phyloP scores from a whole-genome alignment of 306 rosid genomes.

The Erythrophleum fordii region DNA sequence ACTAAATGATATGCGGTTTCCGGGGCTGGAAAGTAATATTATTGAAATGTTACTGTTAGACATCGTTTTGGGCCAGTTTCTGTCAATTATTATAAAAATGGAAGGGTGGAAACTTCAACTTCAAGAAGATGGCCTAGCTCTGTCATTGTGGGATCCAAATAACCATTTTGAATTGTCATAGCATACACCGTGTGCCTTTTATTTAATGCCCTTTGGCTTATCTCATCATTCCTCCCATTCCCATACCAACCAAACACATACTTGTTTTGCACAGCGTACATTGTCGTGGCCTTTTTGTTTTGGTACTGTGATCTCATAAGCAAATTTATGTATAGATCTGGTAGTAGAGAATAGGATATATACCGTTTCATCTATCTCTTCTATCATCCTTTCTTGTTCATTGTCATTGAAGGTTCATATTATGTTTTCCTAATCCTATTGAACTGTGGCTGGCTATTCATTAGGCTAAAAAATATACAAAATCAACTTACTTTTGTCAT shows the following conservation, averaged over 20 bases:
- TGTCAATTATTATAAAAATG: conserved; percentile 10
- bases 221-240: too few relatives aligned
- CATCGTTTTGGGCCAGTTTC: conserved; percentile 14
- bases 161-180: background rate
- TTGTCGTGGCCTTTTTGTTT: too few relatives aligned
- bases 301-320: too few relatives aligned
- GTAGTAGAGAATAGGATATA: too few relatives aligned
- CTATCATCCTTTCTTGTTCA: background rate
- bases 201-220: conserved; percentile 16
- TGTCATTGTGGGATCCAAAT: conserved; percentile 2
- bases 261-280: background rate
- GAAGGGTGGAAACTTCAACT: conserved; percentile 5
- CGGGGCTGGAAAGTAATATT: too few relatives aligned
- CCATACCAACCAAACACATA: background rate
- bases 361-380: too few relatives aligned
- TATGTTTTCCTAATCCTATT: background rate
- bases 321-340: too few relatives aligned
- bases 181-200: conserved; percentile 3
- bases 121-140: too few relatives aligned
- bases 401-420: background rate
- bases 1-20: too few relatives aligned
- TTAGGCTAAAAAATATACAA: background rate
- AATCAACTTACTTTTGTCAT: background rate
- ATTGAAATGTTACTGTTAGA: background rate
- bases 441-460: background rate